A percentile compares a stretch with the other conserved stretches of the same genome.
Evolutionary conservation across 192 early-diverging fungal genomes (phyloP).

Genomic region (Allomyces javanicus): DNA sequence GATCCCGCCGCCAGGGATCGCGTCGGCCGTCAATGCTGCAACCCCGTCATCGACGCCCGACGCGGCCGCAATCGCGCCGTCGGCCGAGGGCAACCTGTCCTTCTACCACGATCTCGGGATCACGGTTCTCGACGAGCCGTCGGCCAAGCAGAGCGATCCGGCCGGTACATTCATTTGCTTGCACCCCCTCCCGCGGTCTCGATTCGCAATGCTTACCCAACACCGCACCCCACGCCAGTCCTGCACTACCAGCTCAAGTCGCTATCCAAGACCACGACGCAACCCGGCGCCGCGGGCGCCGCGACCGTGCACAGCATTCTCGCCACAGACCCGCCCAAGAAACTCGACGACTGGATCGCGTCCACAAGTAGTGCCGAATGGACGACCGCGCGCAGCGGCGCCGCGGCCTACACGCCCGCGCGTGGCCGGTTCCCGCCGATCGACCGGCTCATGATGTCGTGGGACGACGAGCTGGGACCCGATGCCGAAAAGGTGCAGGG

Average conservation of each 20-base stretch:
- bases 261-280: constrained; percentile 1
- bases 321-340: background rate
- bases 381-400: background rate
- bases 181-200: background rate
- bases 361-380: background rate
- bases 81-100: background rate
- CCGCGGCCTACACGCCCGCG: background rate
- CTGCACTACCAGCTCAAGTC: constrained; percentile 2
- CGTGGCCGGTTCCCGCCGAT: background rate
- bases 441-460: background rate
- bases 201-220: too few relatives aligned
- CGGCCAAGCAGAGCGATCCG: constrained; percentile 3
- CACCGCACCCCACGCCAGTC: background rate
- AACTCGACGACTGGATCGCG: background rate
- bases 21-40: background rate
- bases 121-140: constrained; percentile 2
- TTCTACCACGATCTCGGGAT: background rate
- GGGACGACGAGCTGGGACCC: background rate
- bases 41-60: background rate
- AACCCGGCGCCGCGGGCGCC: background rate
- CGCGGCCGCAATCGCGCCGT: background rate
- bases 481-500: too few relatives aligned
- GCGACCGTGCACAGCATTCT: background rate
- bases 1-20: background rate
- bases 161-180: background rate